A percentile compares a stretch with the other conserved stretches of the same genome.
phyloP scores from a whole-genome alignment of 768 basidiomycete species.

The Mycena pura region DNA sequence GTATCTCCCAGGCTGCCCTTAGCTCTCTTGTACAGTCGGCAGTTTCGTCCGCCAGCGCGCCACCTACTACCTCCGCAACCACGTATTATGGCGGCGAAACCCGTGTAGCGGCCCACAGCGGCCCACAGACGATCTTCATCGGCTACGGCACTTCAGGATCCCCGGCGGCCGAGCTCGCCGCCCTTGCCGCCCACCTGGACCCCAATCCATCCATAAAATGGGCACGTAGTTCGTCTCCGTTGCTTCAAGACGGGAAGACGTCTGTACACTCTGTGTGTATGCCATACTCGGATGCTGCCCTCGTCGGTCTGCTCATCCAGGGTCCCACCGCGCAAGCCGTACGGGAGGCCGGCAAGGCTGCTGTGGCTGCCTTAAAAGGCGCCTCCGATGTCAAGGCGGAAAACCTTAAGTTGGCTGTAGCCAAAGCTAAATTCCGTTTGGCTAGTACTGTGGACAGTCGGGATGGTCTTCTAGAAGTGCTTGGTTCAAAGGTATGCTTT shows the following conservation, averaged over 20 bases:
- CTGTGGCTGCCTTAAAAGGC: conserved; percentile 70
- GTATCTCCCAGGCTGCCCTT: conserved; percentile 77
- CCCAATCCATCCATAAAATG: conserved; percentile 87
- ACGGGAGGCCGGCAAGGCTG: conserved; percentile 71
- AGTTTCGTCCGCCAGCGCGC: conserved; percentile 55
- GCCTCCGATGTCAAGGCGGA: conserved; percentile 70
- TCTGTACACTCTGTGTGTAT: conserved; percentile 78
- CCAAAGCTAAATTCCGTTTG: conserved; percentile 87
- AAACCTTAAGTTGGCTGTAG: conserved; percentile 79
- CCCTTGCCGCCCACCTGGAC: conserved; percentile 82
- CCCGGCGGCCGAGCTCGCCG: conserved; percentile 73
- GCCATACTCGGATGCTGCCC: conserved; percentile 90
- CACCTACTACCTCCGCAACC: conserved; percentile 41
- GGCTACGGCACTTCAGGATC: conserved; percentile 81
- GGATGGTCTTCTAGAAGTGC: conserved; percentile 64
- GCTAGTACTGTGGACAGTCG: conserved; percentile 74
- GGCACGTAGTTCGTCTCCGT: conserved; percentile 74
- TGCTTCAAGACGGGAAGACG: conserved; percentile 63
- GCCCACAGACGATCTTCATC: conserved; percentile 82
- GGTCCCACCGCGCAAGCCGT: conserved; percentile 68
- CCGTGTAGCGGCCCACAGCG: conserved; percentile 66
- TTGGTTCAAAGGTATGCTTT: conserved; percentile 69
- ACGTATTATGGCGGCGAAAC: conserved; percentile 86
- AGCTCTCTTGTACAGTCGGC: conserved; percentile 74
- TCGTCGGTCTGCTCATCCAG: conserved; percentile 85